Base-by-base conservation (phyloP, 805 yeast species). In the Ogataea nitratoaversa region DNA sequence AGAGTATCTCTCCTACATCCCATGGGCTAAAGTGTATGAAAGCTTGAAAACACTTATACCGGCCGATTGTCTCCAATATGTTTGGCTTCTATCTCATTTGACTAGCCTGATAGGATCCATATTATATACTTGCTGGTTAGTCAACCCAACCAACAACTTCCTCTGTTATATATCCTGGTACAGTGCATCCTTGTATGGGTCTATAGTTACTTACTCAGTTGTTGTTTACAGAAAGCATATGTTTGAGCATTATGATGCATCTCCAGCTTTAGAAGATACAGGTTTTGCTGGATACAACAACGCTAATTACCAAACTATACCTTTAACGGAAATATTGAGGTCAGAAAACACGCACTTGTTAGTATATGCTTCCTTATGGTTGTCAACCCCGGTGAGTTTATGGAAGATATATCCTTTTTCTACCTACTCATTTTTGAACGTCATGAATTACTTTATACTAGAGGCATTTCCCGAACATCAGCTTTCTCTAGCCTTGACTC, bases 261-360 rank as follows among this genome's bases (percentile, higher is more conserved):
- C 40, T 17, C 39, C 43, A 5, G 28, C 41, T 14, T 27, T 36
- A 17, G 14, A 9, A 19, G n/a, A n/a, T n/a, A n/a, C n/a, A n/a
- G n/a, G n/a, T n/a, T n/a, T n/a, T n/a, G n/a, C n/a, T n/a, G n/a
- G n/a, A n/a, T n/a, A n/a, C n/a, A n/a, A n/a, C n/a, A n/a, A 23
- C 19, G 9, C 34, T 13, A 22, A 36, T 17, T 31, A 30, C 33
- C 46, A 40, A 11, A 38, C 46, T 25, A 47, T 63, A 23, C 55
- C 60, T 11, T 44, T 68, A 16, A 57, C 71, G 8, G 65, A 62
- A 34, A 51, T 64, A 5, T 48, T 69, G 34, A 66, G 59, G 46
- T 62, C 71, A n/a, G 72, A 68, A 39, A 67, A 69, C 42, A 57
- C 68, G 0, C 71, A 66, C 30, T 41, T 69, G 33, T 52, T 68